Conservation (phyloP, 306 rosid genomes). For the Rosa rugosa region DNA sequence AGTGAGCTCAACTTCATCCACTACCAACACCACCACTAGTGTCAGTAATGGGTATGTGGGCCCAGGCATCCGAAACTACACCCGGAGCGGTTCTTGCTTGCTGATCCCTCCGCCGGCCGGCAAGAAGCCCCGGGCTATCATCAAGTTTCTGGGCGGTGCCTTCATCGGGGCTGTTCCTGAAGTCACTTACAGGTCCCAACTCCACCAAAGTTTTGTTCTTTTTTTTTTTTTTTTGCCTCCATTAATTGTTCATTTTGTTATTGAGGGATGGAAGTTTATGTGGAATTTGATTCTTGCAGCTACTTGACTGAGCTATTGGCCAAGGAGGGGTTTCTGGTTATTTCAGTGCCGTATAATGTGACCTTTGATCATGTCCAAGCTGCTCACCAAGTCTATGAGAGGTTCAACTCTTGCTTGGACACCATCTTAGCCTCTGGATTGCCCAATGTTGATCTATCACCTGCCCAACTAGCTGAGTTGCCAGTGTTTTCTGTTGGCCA, state of each 20-base stretch:
- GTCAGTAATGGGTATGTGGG: slow-evolving; percentile 31
- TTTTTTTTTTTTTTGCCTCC: not conserved
- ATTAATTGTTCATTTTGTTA: not conserved
- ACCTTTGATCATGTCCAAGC: slow-evolving; percentile 84
- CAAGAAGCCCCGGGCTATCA: slow-evolving; percentile 69
- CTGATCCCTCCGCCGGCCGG: slow-evolving; percentile 58
- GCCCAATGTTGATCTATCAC: slow-evolving; percentile 57
- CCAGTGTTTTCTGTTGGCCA: slow-evolving; percentile 88
- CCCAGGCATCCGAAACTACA: slow-evolving; percentile 38
- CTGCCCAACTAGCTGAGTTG: slow-evolving; percentile 62
- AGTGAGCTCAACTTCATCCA: slow-evolving; percentile 13
- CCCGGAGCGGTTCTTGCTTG: slow-evolving; percentile 56
- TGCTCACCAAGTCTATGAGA: slow-evolving; percentile 72
- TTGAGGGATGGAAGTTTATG: not conserved
- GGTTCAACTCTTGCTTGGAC: slow-evolving; percentile 69
- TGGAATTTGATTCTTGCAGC: slow-evolving; percentile 35
- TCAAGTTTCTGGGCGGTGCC: slow-evolving; percentile 94
- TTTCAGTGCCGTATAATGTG: slow-evolving; percentile 85
- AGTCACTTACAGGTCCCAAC: slow-evolving; percentile 72
- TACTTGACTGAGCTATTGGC: slow-evolving; percentile 72
- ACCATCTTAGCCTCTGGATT: slow-evolving; percentile 61
- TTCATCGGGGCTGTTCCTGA: slow-evolving; percentile 95
- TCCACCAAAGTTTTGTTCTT: not conserved
- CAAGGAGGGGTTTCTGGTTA: slow-evolving; percentile 70
- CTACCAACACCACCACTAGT: slow-evolving; percentile 9